Base-by-base conservation (phyloP, 75 land plant genomes). In the Ceratopteris richardii region DNA sequence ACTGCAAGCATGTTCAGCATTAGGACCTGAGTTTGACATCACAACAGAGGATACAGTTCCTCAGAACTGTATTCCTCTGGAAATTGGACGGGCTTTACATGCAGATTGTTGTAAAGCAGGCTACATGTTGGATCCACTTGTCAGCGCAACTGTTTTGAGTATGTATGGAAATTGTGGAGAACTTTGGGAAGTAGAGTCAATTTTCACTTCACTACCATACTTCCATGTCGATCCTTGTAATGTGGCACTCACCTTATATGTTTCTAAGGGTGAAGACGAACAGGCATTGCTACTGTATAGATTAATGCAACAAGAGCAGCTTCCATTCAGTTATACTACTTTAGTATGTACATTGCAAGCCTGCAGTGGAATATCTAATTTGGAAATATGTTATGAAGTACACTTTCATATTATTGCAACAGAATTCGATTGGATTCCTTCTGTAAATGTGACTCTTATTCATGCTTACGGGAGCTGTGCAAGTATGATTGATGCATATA, bases 101-200 rank as follows among this genome's bases (percentile, higher is more conserved):
- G 43, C 48, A 2, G 33, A 63, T 62, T 36, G 46, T 37, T 3
- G 54, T 27, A 68, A 56, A 60, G 48, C n/a, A 44, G 76, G 80
- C 30, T 59, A 22, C 44, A 44, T 22, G 21, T 59, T 26, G 0
- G 61, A 59, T 59, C 50, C 13, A 13, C n/a, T 14, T 16, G 41
- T 50, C 1, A 17, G 48, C 22, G 20, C 44, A 20, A 46, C 67
- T 1, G 17, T 65, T 27, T 9, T 65, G 1, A 42, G 31, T 3
- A 65, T 56, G 60, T 65, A 65, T 56, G 27, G 51, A 16, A 65
- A 55, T 56, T 65, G 67, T 51, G 69, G 69, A 10, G 50, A n/a
- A 17, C 29, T 66, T 22, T n/a, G 22, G 19, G 24, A 48, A 24
- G 61, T 61, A 30, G 40, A 14, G 10, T 1, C 12, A 4, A 39